Percentiles rank a stretch among this genome's conserved stretches.
phyloP scores from a whole-genome alignment of 768 basidiomycete genomes.

The Xanthoconium stramineum region DNA sequence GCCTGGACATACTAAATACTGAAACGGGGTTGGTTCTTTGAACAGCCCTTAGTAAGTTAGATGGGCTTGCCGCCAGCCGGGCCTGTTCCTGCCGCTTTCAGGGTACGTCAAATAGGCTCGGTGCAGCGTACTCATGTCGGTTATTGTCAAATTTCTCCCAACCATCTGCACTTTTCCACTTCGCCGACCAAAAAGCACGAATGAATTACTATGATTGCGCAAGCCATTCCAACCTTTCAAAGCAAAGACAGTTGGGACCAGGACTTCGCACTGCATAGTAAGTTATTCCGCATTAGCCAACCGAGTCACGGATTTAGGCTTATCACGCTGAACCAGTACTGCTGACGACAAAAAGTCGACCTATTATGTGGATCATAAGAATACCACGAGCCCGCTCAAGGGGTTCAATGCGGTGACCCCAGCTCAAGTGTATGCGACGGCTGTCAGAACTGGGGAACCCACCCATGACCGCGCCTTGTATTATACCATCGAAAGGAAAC shows the following conservation, averaged over 20 bases:
- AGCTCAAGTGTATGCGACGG: slow-evolving; percentile 21
- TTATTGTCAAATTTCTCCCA: neutral
- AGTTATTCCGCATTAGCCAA: neutral
- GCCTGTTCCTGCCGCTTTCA: neutral
- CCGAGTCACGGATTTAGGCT: neutral
- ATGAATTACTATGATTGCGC: slow-evolving; percentile 8
- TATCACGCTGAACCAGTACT: neutral
- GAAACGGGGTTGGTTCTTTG: neutral
- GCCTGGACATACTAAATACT: neutral
- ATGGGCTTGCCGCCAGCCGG: neutral
- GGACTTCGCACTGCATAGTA: neutral
- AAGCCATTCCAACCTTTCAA: neutral
- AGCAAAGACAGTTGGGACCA: neutral
- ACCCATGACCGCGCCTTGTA: slow-evolving; percentile 7
- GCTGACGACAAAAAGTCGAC: slow-evolving; percentile 3
- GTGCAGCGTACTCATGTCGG: neutral
- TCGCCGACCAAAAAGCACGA: neutral
- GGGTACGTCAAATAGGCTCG: neutral
- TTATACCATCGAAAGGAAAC: slow-evolving; percentile 19
- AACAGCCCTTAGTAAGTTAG: neutral
- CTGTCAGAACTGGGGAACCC: slow-evolving; percentile 9
- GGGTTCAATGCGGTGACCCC: slow-evolving; percentile 10
- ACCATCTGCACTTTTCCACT: neutral
- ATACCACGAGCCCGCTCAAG: neutral
- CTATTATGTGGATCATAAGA: neutral